These are phyloP conservation scores for Rhododendron ovatum DNA, from an alignment of 148 eudicot species.

Conservation along the genomic window DNA sequence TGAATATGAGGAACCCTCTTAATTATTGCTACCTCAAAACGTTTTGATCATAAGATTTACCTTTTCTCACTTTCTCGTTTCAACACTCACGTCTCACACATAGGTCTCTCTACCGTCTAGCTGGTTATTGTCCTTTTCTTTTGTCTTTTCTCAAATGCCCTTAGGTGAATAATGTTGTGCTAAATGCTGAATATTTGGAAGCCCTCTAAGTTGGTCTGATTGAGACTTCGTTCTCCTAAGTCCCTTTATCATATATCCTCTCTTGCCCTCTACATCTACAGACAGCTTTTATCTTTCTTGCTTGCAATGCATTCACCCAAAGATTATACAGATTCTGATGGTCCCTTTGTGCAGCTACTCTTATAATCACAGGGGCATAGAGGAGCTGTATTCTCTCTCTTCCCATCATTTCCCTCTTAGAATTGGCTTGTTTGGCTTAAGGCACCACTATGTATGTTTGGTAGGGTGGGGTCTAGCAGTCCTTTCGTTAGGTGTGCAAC, in stretches of 20 bases:
- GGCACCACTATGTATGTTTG: neutral
- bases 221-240: neutral
- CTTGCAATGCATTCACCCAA: neutral
- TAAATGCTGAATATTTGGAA: neutral
- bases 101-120: neutral
- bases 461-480: neutral
- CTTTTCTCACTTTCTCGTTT: neutral
- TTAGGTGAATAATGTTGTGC: too few relatives aligned
- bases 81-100: neutral
- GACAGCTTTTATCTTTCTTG: neutral
- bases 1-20: neutral
- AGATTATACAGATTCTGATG: neutral
- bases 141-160: neutral
- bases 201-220: neutral
- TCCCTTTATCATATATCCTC: neutral
- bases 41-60: neutral
- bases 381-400: neutral
- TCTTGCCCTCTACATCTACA: neutral
- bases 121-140: neutral
- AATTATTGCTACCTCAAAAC: neutral
- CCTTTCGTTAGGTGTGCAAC: neutral
- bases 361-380: neutral
- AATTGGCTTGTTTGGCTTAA: neutral
- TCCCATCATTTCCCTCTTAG: slow-evolving; percentile 3
- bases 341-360: neutral